Percentiles rank a stretch among this genome's conserved stretches.
These are phyloP conservation scores for Blastobotrys serpentis DNA, from an alignment of 1,139 yeast species.

Conservation along the genomic window DNA sequence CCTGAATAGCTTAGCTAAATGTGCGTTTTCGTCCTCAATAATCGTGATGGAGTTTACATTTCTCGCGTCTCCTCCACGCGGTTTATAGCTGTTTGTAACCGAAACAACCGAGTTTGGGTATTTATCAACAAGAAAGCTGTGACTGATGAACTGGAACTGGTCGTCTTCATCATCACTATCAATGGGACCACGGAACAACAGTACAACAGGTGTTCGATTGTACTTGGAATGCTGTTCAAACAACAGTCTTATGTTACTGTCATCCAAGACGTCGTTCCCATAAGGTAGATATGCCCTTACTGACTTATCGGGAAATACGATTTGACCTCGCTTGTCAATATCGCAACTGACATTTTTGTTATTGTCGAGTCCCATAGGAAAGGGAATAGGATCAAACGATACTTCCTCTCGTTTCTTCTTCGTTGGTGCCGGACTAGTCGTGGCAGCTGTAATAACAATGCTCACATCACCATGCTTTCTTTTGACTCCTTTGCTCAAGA, in stretches of 20 bases:
- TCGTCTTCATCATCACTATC: background rate
- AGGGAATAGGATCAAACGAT: conserved; percentile 7
- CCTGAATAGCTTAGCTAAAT: conserved; percentile 26
- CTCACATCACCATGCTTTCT: conserved; percentile 7
- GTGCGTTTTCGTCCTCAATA: conserved; percentile 16
- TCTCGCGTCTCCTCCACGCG: background rate
- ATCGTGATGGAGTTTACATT: background rate
- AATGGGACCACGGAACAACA: conserved; percentile 15
- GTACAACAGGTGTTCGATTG: conserved; percentile 11
- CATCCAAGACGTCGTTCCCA: background rate
- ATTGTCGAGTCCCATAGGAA: conserved; percentile 5
- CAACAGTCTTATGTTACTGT: background rate
- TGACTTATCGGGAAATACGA: conserved; percentile 10
- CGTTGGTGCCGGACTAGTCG: background rate
- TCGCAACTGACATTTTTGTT: conserved; percentile 17
- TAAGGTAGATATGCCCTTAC: conserved; percentile 9
- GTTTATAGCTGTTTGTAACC: conserved; percentile 11
- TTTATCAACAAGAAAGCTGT: conserved; percentile 6
- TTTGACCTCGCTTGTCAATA: background rate
- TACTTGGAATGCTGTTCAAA: conserved; percentile 7
- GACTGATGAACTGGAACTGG: background rate
- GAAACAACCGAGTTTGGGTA: conserved; percentile 15
- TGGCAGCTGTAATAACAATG: background rate
- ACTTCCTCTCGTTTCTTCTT: background rate
- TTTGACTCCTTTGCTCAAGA: conserved; percentile 3